A percentile compares a stretch with the other conserved stretches of the same genome.
Conservation (phyloP, 2,329 filamentous ascomycete genomes). For the Hymenoscyphus linearis region DNA sequence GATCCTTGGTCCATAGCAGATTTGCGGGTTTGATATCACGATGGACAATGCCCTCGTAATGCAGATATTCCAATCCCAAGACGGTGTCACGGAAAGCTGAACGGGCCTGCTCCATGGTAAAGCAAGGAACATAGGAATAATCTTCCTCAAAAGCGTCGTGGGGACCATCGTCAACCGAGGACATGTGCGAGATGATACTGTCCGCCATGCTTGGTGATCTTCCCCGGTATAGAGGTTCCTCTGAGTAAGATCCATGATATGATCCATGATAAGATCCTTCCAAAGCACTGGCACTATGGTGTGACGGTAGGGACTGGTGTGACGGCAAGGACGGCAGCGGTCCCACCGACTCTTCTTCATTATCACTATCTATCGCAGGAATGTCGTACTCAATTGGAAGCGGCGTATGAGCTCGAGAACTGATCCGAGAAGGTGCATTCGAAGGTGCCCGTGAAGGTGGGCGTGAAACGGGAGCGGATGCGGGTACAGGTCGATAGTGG, state of each 20-base stretch:
- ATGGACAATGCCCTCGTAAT: conserved; percentile 80
- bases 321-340: conserved; percentile 41
- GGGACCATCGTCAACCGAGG: conserved; percentile 53
- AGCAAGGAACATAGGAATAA: conserved; percentile 86
- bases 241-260: conserved; percentile 67
- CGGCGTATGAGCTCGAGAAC: conserved; percentile 32
- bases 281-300: conserved; percentile 42
- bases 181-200: conserved; percentile 68
- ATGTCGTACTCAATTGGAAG: conserved; percentile 35
- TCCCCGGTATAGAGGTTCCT: conserved; percentile 53
- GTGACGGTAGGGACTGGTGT: conserved; percentile 41
- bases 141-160: conserved; percentile 76
- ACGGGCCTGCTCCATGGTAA: conserved; percentile 78
- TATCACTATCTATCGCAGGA: conserved; percentile 38
- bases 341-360: conserved; percentile 50
- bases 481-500: conserved; percentile 16
- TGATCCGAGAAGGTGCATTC: conserved; percentile 24
- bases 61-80: conserved; percentile 86
- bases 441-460: conserved; percentile 26
- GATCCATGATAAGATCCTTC: conserved; percentile 75
- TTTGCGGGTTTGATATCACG: conserved; percentile 88
- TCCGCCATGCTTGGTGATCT: conserved; percentile 77
- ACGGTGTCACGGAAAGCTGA: conserved; percentile 89
- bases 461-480: conserved; percentile 29
- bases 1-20: conserved; percentile 76